Base-by-base conservation (phyloP, 208 protist genomes). In the Wallacemonas sp. region DNA sequence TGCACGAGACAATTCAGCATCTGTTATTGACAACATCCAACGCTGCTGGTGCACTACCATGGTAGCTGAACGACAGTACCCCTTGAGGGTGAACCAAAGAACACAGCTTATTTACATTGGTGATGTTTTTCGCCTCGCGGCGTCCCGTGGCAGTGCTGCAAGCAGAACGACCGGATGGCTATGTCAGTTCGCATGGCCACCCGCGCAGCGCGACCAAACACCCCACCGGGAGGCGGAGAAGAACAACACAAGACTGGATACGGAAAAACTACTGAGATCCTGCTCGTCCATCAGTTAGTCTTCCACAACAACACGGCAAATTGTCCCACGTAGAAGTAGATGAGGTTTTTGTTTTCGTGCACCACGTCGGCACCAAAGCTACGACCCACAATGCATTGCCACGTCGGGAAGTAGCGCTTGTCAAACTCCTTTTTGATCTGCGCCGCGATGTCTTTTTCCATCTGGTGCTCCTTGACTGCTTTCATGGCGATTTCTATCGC, bases 281-380 rank as follows among this genome's bases (percentile, higher is more conserved):
- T n/a, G n/a, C n/a, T n/a, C n/a, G n/a, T n/a, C n/a, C n/a, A n/a
- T 53, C 45, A 91, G 24, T 76, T 68, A 0, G 88, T 83, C 62
- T 93, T 96, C 91, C 99, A 99, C 36, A 99, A 85, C 2, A 99
- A 85, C 58, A 99, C 93, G 21, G 98, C 98, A 21, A 99, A 83
- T 76, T 99, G 98, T 9, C 98, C 99, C 37, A 99, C 78, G 78
- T 99, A 99, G 78, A 99, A 99, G 84, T 99, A 99, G 73, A 99
- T 99, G 79, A 99, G 99, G 59, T 95, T 76, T 59, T 96, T 97
- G 39, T 92, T 98, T 76, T 99, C 99, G 77, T 99, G 98, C 10
- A 98, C 99, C 44, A 99, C 98, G 81, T 99, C 99, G 8, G 98
- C 99, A 34, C 98, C 99, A 79, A 99, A 99, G 84, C 93, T 99